phyloP scores from a whole-genome alignment of 768 basidiomycete genomes.

The Lanmaoa rubissima region DNA sequence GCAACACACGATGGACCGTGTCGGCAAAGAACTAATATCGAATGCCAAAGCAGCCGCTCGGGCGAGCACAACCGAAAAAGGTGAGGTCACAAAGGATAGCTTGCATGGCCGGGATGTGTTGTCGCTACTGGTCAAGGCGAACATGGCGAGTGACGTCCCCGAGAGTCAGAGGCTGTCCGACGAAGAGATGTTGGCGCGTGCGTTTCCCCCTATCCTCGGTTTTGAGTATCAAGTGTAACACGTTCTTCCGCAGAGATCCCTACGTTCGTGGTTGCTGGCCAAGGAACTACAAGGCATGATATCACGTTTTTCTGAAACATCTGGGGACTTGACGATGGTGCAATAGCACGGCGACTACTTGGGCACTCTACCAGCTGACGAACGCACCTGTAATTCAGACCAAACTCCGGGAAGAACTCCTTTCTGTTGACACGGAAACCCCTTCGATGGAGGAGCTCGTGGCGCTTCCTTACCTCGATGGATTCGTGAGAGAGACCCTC shows the following conservation, averaged over 20 bases:
- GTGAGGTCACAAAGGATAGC: conserved; percentile 34
- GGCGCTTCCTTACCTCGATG: conserved; percentile 65
- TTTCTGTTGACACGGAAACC: conserved; percentile 47
- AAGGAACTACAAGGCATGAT: conserved; percentile 52
- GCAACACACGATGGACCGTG: conserved; percentile 43
- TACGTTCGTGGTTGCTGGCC: conserved; percentile 58
- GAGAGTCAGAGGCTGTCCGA: conserved; percentile 57
- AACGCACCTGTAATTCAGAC: conserved; percentile 47
- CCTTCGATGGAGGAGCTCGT: conserved; percentile 71
- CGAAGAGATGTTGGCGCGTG: conserved; percentile 57
- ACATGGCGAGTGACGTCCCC: conserved; percentile 58
- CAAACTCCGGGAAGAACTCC: conserved; percentile 58
- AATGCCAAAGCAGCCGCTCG: conserved; percentile 46
- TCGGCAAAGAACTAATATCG: conserved; percentile 47
- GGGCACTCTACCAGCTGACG: conserved; percentile 58
- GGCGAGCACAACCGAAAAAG: conserved; percentile 22
- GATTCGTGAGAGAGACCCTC: conserved; percentile 58
- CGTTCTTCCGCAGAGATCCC: conserved; percentile 46
- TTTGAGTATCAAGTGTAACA: background rate
- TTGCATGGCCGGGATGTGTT: conserved; percentile 52
- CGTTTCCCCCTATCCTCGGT: conserved; percentile 13
- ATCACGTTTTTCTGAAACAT: background rate
- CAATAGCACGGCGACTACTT: conserved; percentile 42
- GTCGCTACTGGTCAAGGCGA: conserved; percentile 59
- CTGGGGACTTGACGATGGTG: background rate